A percentile compares a stretch with the other conserved stretches of the same genome.
Conservation (phyloP, 2,329 filamentous ascomycete species). For the Mycosphaerelloides madeirae region DNA sequence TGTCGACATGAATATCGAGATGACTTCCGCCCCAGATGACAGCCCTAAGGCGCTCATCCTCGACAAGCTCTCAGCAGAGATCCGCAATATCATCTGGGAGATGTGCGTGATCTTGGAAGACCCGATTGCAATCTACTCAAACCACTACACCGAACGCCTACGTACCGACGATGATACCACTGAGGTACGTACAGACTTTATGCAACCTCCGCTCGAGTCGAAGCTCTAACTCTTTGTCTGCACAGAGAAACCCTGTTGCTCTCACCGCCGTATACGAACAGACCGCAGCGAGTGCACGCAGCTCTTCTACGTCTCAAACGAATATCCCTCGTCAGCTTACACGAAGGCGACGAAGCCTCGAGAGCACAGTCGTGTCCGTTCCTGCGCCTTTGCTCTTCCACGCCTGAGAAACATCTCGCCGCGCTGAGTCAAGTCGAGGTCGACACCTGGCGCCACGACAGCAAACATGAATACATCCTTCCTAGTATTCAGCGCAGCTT, state of each 20-base stretch:
- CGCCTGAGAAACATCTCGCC: not conserved
- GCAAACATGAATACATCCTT: no score
- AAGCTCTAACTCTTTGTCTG: no score
- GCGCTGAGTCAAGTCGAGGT: not conserved
- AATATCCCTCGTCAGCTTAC: not conserved
- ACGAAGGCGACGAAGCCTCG: not conserved
- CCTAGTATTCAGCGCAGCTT: no score
- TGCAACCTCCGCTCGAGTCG: no score
- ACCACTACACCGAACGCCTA: not conserved
- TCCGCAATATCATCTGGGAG: not conserved
- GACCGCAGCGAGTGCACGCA: not conserved
- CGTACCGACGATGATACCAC: not conserved
- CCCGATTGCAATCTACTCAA: not conserved
- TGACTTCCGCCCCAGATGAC: no score
- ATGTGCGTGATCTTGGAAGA: not conserved
- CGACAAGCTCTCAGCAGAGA: not conserved
- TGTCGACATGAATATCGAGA: not conserved
- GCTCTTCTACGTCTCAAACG: slow-evolving; percentile 2
- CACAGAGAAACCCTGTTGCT: not conserved
- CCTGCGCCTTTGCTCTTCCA: not conserved
- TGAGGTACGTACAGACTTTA: no score
- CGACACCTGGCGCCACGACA: no score
- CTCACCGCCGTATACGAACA: slow-evolving; percentile 1
- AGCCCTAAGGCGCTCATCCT: not conserved
- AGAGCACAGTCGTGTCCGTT: not conserved